Percentiles rank a stretch among this genome's conserved stretches.
Evolutionary conservation across 2,329 filamentous ascomycete species (phyloP).

Genomic region (Alternaria arbusti): DNA sequence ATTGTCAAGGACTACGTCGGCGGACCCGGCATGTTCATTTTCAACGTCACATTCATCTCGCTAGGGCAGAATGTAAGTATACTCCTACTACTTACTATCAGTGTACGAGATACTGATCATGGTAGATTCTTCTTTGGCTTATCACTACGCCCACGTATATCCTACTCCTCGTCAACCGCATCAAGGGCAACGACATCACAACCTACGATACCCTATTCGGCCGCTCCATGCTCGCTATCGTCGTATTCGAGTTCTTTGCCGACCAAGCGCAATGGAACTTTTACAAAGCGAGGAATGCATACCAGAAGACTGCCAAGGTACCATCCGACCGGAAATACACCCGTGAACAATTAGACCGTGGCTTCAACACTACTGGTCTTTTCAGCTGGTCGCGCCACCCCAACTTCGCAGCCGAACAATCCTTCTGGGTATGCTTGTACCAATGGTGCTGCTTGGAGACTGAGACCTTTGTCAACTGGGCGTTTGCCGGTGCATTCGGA

Average conservation of each 20-base stretch:
- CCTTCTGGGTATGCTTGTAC: slow-evolving; percentile 87
- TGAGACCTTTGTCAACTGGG: slow-evolving; percentile 78
- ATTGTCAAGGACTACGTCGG: slow-evolving; percentile 73
- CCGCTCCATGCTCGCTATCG: slow-evolving; percentile 61
- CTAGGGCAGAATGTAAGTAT: slow-evolving; percentile 68
- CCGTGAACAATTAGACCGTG: slow-evolving; percentile 82
- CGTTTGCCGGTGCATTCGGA: slow-evolving; percentile 69
- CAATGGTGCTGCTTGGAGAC: slow-evolving; percentile 83
- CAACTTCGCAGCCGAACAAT: slow-evolving; percentile 92
- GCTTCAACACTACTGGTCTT: slow-evolving; percentile 83
- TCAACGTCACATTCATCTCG: slow-evolving; percentile 91
- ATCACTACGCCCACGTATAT: slow-evolving; percentile 84
- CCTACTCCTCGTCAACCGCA: slow-evolving; percentile 73
- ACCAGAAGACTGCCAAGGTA: slow-evolving; percentile 74
- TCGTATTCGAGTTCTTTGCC: slow-evolving; percentile 77
- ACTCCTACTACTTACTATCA: background rate
- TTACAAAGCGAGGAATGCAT: slow-evolving; percentile 80
- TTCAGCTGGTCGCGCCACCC: slow-evolving; percentile 91
- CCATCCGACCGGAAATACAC: slow-evolving; percentile 66
- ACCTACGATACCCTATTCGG: slow-evolving; percentile 65
- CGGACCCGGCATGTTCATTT: slow-evolving; percentile 73
- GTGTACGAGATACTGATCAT: slow-evolving; percentile 2
- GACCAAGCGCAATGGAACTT: slow-evolving; percentile 95
- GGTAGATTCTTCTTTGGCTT: slow-evolving; percentile 74
- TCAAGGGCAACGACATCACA: slow-evolving; percentile 59